Conservation (phyloP, 306 rosid species). For the Vigna reflexopilosa region DNA sequence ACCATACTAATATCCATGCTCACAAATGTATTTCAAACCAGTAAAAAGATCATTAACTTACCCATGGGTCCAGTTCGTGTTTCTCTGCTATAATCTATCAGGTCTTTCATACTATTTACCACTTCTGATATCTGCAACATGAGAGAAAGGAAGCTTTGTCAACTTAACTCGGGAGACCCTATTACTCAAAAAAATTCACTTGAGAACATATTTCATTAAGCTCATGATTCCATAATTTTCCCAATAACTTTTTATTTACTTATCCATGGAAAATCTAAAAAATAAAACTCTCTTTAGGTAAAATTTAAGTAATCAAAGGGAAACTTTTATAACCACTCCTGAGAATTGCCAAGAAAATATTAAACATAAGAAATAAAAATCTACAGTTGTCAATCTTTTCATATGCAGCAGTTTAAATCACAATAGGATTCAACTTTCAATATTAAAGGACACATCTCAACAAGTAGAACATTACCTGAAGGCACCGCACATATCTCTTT, state of each 20-base stretch:
- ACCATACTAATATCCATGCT: constrained; percentile 22
- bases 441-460: constrained; percentile 13
- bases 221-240: background rate
- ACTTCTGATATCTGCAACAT: constrained; percentile 89
- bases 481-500: constrained; percentile 96
- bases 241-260: background rate
- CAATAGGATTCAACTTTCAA: constrained; percentile 11
- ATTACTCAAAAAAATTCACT: background rate
- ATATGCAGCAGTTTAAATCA: constrained; percentile 13
- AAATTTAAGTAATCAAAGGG: background rate
- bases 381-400: constrained; percentile 16
- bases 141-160: background rate
- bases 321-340: background rate
- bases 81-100: constrained; percentile 96
- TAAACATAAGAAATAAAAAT: background rate
- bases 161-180: constrained; percentile 25
- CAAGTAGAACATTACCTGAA: constrained; percentile 69
- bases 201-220: background rate
- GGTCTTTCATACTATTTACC: constrained; percentile 96
- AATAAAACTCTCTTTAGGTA: background rate
- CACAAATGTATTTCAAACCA: constrained; percentile 13
- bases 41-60: constrained; percentile 52
- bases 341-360: background rate
- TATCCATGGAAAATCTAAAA: constrained; percentile 10
- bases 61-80: constrained; percentile 92